Evolutionary conservation across 345 rosid genomes (phyloP).

Genomic region (Angophora floribunda): DNA sequence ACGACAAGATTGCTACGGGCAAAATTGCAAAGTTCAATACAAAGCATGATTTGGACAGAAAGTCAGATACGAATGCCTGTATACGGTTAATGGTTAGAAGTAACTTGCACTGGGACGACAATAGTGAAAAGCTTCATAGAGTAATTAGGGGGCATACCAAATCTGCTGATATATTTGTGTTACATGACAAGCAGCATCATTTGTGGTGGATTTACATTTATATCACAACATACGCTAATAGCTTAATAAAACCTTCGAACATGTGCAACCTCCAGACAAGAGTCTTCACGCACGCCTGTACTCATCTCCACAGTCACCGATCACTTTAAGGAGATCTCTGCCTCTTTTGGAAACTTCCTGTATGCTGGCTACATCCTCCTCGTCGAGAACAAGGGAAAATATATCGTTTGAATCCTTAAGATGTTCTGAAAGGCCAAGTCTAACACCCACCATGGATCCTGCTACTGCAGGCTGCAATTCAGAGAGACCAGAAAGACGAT

Average conservation of each 20-base stretch:
- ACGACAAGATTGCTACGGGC: not conserved
- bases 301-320: constrained; percentile 97
- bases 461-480: constrained; percentile 65
- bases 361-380: constrained; percentile 67
- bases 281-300: constrained; percentile 33
- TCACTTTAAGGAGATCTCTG: constrained; percentile 67
- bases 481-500: not conserved
- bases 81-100: not conserved
- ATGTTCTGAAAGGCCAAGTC: constrained; percentile 79
- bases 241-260: not conserved
- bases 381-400: constrained; percentile 67
- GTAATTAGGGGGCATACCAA: not conserved
- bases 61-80: not conserved
- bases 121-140: not conserved
- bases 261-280: not conserved
- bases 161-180: not conserved
- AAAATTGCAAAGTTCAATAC: not conserved
- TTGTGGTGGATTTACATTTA: not conserved
- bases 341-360: constrained; percentile 48
- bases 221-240: not conserved
- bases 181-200: not conserved
- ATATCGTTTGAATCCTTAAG: constrained; percentile 61
- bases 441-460: constrained; percentile 93
- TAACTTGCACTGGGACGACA: not conserved
- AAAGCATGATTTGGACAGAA: not conserved